Conservation (phyloP, 331 rosid genomes). For the Arachis monticola region DNA sequence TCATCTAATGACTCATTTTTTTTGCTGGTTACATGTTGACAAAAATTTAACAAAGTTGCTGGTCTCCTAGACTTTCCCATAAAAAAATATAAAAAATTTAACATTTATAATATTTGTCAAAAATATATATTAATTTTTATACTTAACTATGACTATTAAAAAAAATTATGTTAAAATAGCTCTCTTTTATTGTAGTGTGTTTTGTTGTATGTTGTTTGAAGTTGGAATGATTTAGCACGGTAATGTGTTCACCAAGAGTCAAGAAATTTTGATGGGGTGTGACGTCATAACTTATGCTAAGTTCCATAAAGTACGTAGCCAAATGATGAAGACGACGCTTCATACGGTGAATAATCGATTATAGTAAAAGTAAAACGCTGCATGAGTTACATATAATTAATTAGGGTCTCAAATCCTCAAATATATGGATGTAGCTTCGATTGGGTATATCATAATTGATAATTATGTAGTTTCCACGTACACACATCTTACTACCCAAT, state of each 20-base stretch:
- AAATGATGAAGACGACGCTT: conserved; percentile 3
- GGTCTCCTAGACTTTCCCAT: too few relatives aligned
- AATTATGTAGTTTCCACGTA: neutral
- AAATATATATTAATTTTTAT: too few relatives aligned
- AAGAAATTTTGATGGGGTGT: neutral
- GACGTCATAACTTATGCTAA: neutral
- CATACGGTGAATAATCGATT: neutral
- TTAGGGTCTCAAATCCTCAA: neutral
- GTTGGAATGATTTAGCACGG: neutral
- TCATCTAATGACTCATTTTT: too few relatives aligned
- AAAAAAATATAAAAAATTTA: too few relatives aligned
- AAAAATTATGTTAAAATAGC: too few relatives aligned
- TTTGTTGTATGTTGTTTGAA: too few relatives aligned
- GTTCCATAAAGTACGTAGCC: neutral
- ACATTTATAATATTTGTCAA: too few relatives aligned
- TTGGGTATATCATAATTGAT: neutral
- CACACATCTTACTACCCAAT: neutral
- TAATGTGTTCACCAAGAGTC: conserved; percentile 15
- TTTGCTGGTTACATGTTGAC: too few relatives aligned
- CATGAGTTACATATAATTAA: neutral
- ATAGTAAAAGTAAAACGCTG: neutral
- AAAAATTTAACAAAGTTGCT: too few relatives aligned
- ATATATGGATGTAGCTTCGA: neutral
- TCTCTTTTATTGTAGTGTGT: too few relatives aligned
- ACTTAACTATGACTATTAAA: too few relatives aligned